phyloP scores from a whole-genome alignment of 2,329 filamentous ascomycete species.

The Fusarium tricinctum region DNA sequence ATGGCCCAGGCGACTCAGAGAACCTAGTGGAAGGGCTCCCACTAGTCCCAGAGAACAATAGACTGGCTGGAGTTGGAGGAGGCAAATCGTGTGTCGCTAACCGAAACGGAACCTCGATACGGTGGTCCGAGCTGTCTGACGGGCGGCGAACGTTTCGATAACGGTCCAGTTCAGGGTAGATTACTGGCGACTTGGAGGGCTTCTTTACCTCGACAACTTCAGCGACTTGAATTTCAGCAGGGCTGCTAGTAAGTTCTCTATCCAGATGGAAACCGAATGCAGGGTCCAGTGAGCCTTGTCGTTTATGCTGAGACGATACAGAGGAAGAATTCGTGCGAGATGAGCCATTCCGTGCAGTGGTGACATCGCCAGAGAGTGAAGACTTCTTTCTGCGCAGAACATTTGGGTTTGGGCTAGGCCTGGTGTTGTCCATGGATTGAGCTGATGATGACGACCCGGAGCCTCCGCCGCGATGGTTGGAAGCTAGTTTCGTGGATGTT shows the following conservation, averaged over 20 bases:
- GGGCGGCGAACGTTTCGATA: constrained; percentile 65
- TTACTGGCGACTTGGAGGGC: constrained; percentile 59
- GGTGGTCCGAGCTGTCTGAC: constrained; percentile 52
- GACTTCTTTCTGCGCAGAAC: constrained; percentile 66
- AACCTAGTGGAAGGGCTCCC: constrained; percentile 81
- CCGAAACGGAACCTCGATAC: constrained; percentile 66
- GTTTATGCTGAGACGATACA: constrained; percentile 60
- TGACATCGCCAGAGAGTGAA: constrained; percentile 58
- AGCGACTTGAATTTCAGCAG: constrained; percentile 59
- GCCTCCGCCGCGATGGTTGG: constrained; percentile 51
- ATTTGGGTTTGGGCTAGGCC: constrained; percentile 59
- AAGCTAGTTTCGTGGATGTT: constrained; percentile 51
- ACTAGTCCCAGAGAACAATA: constrained; percentile 74
- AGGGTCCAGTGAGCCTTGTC: constrained; percentile 55
- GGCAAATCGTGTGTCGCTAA: constrained; percentile 75
- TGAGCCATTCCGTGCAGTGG: constrained; percentile 53
- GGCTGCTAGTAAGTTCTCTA: constrained; percentile 59
- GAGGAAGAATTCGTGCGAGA: constrained; percentile 60
- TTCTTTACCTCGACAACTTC: constrained; percentile 60
- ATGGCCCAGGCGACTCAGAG: constrained; percentile 78
- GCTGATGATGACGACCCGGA: constrained; percentile 55
- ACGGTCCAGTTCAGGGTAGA: constrained; percentile 73
- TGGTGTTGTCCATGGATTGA: constrained; percentile 54
- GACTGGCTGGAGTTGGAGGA: constrained; percentile 70
- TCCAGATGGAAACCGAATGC: constrained; percentile 57